phyloP scores from a whole-genome alignment of 768 basidiomycete genomes.

The Leccinum longicurvipes region DNA sequence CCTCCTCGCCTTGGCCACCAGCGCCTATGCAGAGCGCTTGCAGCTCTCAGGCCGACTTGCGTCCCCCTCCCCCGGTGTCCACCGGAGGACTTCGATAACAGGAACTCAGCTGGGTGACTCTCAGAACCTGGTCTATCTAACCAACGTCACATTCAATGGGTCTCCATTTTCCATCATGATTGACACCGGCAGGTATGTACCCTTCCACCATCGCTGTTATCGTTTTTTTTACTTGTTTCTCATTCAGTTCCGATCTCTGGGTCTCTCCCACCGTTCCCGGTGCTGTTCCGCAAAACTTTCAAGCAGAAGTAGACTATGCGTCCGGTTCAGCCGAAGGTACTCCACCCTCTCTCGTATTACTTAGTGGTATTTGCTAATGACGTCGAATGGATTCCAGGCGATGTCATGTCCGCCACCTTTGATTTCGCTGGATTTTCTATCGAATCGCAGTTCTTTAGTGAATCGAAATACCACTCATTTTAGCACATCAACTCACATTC shows the following conservation, averaged over 20 bases:
- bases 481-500: conserved; percentile 1
- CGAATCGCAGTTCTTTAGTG: conserved; percentile 39
- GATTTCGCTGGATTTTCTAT: conserved; percentile 41
- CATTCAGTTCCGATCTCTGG: conserved; percentile 60
- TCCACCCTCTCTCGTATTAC: neutral
- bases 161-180: conserved; percentile 33
- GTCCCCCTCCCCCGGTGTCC: conserved; percentile 8
- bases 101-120: conserved; percentile 29
- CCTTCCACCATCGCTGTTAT: neutral
- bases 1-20: conserved; percentile 7
- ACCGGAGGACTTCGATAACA: conserved; percentile 26
- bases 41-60: conserved; percentile 15
- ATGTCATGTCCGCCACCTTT: conserved; percentile 28
- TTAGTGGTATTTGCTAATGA: neutral
- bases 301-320: conserved; percentile 48
- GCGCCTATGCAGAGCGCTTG: conserved; percentile 10
- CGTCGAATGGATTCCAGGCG: conserved; percentile 16
- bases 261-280: conserved; percentile 44
- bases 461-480: neutral
- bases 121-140: conserved; percentile 34
- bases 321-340: conserved; percentile 50
- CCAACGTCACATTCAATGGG: conserved; percentile 41
- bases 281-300: conserved; percentile 37
- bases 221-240: conserved; percentile 3
- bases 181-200: conserved; percentile 45